These are phyloP conservation scores for Extremus antarcticus DNA, from an alignment of 495 filamentous ascomycete species.

Conservation along the genomic window DNA sequence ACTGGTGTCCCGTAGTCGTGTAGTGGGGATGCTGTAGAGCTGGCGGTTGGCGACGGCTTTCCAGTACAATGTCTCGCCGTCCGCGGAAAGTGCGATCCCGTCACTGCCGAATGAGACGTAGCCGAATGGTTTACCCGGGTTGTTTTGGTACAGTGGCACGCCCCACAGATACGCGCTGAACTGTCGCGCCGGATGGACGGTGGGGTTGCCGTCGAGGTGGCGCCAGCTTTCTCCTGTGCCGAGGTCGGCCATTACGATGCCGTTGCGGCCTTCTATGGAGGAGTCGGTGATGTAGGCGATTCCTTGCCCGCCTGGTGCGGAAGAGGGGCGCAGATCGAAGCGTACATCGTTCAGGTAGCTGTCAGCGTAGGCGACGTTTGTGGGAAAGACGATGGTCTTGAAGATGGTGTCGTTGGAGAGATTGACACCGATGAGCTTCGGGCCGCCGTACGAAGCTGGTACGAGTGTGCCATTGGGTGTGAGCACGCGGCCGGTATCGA, in stretches of 20 bases:
- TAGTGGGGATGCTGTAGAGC: constrained; percentile 32
- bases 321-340: constrained; percentile 33
- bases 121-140: constrained; percentile 19
- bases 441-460: constrained; percentile 31
- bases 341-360: constrained; percentile 40
- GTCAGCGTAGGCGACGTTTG: constrained; percentile 31
- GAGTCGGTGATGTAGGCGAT: constrained; percentile 41
- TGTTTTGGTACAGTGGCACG: constrained; percentile 23
- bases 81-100: constrained; percentile 32
- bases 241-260: constrained; percentile 36
- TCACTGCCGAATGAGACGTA: constrained; percentile 30
- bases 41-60: constrained; percentile 24
- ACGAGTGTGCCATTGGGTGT: constrained; percentile 32
- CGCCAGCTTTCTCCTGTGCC: constrained; percentile 37
- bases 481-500: constrained; percentile 37
- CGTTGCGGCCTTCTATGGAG: constrained; percentile 34
- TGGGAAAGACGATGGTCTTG: constrained; percentile 37
- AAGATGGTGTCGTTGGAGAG: constrained; percentile 32
- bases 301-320: constrained; percentile 29
- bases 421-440: constrained; percentile 36
- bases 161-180: constrained; percentile 38
- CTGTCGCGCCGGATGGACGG: constrained; percentile 29
- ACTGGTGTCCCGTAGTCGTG: constrained; percentile 19
- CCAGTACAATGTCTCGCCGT: constrained; percentile 31
- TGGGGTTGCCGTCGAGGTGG: constrained; percentile 30